Conservation (phyloP, 2,329 filamentous ascomycete species). For the Penicillium paneum region DNA sequence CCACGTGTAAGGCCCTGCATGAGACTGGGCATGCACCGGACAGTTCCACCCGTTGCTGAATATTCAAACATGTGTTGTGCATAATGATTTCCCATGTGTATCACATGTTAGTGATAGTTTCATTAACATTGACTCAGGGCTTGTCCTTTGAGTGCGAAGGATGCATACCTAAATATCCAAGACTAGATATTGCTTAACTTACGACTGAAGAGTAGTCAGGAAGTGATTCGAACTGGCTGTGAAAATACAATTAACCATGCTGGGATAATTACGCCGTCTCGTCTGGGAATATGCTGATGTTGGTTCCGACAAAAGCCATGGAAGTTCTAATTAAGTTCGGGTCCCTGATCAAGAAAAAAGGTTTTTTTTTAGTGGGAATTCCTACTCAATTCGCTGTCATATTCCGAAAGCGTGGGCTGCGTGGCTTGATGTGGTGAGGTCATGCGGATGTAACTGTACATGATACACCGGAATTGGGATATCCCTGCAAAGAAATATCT, state of each 20-base stretch:
- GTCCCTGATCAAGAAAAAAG: background rate
- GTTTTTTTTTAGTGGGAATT: background rate
- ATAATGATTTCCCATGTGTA: too few species aligned
- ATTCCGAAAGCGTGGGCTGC: background rate
- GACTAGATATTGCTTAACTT: background rate
- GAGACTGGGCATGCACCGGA: too few species aligned
- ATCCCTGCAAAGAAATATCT: background rate
- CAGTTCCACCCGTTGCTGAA: too few species aligned
- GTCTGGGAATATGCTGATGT: background rate
- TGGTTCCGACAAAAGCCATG: background rate
- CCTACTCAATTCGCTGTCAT: background rate
- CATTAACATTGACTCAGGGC: background rate
- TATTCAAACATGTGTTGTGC: too few species aligned
- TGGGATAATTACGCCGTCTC: background rate
- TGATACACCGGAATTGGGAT: background rate
- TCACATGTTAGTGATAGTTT: background rate
- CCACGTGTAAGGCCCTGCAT: background rate
- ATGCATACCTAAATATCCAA: background rate
- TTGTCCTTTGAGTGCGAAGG: background rate
- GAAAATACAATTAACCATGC: background rate
- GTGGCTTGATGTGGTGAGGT: constrained; percentile 5
- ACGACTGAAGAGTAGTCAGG: constrained; percentile 2
- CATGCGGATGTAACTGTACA: constrained; percentile 7
- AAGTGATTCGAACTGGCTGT: constrained; percentile 8
- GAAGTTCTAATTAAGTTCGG: background rate